phyloP scores from a whole-genome alignment of 345 rosid genomes.

The Brassica incana region DNA sequence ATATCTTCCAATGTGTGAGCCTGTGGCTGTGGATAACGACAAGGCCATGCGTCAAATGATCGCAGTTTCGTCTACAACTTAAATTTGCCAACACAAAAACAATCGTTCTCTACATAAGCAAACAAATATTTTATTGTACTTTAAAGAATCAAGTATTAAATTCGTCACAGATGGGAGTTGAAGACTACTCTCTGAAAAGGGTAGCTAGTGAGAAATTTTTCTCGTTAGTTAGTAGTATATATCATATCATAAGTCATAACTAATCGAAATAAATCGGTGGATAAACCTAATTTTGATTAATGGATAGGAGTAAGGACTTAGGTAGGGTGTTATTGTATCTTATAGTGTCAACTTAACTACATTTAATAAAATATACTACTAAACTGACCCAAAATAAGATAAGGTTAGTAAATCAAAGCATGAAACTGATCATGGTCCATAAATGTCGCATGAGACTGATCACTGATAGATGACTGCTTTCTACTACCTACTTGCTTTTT shows the following conservation, averaged over 20 bases:
- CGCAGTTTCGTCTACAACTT: no score
- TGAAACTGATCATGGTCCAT: background rate
- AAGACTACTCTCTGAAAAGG: background rate
- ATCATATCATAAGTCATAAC: constrained; percentile 15
- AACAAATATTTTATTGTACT: no score
- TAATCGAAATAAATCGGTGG: constrained; percentile 26
- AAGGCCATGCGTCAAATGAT: no score
- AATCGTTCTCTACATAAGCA: no score
- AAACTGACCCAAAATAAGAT: constrained; percentile 3
- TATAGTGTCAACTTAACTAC: background rate
- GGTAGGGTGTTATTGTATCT: background rate
- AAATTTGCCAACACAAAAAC: no score
- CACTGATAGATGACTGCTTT: background rate
- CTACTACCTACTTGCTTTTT: constrained; percentile 8
- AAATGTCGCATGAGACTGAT: constrained; percentile 19
- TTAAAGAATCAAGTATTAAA: background rate
- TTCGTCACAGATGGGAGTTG: background rate
- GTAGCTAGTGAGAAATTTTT: background rate
- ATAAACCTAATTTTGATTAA: background rate
- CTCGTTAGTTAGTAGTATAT: constrained; percentile 5
- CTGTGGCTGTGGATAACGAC: background rate
- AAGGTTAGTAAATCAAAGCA: constrained; percentile 8
- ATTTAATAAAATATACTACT: background rate
- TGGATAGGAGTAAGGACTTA: background rate
- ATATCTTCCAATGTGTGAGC: background rate